Percentiles rank a stretch among this genome's conserved stretches.
phyloP scores from a whole-genome alignment of 345 rosid species.

The Linum trigynum region DNA sequence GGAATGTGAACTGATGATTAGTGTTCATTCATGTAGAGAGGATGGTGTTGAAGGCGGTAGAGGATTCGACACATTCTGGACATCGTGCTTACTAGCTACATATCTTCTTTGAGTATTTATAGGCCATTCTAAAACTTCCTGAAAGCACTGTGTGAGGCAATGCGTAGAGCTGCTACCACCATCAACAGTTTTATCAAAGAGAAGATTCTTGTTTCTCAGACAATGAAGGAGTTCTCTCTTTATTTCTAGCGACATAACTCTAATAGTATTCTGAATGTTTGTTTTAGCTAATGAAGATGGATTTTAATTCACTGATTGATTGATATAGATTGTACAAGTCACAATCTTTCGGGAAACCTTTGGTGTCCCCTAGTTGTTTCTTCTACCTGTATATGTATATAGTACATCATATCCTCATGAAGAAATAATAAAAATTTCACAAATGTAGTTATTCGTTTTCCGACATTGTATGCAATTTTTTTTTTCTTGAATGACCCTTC shows the following conservation, averaged over 20 bases:
- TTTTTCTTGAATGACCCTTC: no score
- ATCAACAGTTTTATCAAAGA: constrained; percentile 5
- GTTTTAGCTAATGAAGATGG: constrained; percentile 9
- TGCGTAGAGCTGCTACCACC: constrained; percentile 11
- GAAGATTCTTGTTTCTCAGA: constrained; percentile 19
- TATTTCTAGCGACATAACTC: constrained; percentile 22
- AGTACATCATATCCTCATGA: background rate
- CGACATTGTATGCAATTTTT: no score
- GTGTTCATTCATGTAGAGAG: background rate
- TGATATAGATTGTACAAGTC: constrained; percentile 10
- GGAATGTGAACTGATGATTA: constrained; percentile 17
- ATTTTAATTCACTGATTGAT: no score
- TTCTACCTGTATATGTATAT: constrained; percentile 36
- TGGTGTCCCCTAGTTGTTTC: constrained; percentile 27
- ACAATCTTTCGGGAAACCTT: constrained; percentile 21
- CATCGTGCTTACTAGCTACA: constrained; percentile 17
- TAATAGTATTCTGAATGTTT: constrained; percentile 8
- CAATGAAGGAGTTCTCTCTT: constrained; percentile 31
- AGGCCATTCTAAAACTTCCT: constrained; percentile 12
- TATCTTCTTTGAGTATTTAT: constrained; percentile 18
- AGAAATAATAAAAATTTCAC: background rate
- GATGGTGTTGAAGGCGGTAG: constrained; percentile 11
- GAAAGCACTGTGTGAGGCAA: constrained; percentile 27
- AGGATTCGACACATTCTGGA: constrained; percentile 4
- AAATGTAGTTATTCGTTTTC: background rate